Base-by-base conservation (phyloP, 192 early-diverging fungal species). In the Rhizophagus sp. region DNA sequence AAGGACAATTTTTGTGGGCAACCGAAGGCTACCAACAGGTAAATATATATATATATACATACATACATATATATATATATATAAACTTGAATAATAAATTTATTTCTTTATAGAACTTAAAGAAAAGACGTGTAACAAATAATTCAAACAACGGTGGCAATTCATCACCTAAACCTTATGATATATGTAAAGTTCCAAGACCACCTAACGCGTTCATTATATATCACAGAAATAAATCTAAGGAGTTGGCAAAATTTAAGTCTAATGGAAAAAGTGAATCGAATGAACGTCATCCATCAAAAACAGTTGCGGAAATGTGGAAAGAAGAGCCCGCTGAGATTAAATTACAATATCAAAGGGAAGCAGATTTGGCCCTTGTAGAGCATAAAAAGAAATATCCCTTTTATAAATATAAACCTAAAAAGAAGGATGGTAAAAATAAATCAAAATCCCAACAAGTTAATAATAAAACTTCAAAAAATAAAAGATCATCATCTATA, bases 201-300 rank as follows among this genome's bases (percentile, higher is more conserved):
- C 76, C 76, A 68, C 76, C 76, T 1, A 78, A 78, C 34, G 76
- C 76, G 17, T 78, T 78, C 76, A 78, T 78, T n/a, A 78, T 78
- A 11, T 78, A 78, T 68, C 76, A 78, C 33, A 25, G 76, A 68
- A 78, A 44, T 24, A 78, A 78, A 64, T 78, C 76, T 22, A 78
- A 68, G 17, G 76, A 78, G 68, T 63, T 78, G 19, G 76, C 76
- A 22, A 41, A 50, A 66, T 47, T 50, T 36, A 78, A 78, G 24
- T 39, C 74, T 19, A 64, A 39, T 15, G 52, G 19, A 61, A n/a
- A 15, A 39, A 5, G 12, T 47, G 30, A 30, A 25, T 47, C 75
- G 0, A 47, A 78, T 57, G 76, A 50, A 22, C 76, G 76, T 19
- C 76, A 78, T 68, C 76, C 76, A 10, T 78, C 76, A 22, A 78